Evolutionary conservation across 495 filamentous ascomycete genomes (phyloP).

Genomic region (Lophiostoma macrostomum): DNA sequence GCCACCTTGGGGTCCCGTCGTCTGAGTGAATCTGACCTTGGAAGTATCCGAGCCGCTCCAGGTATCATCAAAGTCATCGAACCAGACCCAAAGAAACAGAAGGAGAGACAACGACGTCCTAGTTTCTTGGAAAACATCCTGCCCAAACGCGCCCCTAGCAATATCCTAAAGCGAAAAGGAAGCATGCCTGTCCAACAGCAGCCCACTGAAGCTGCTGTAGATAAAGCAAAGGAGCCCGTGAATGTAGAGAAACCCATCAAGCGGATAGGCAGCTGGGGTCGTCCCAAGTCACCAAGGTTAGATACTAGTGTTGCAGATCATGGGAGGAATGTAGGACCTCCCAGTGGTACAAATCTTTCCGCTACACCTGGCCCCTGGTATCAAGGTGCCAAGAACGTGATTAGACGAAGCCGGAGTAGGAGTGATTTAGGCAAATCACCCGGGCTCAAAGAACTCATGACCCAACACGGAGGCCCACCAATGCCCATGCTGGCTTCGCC

Average conservation of each 20-base stretch:
- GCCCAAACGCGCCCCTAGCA: conserved; percentile 31
- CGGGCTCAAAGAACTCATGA: conserved; percentile 42
- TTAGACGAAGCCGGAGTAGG: conserved; percentile 66
- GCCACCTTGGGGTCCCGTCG: conserved; percentile 39
- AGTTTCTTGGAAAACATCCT: conserved; percentile 35
- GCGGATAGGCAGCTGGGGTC: conserved; percentile 34
- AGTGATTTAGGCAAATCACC: conserved; percentile 61
- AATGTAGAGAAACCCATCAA: conserved; percentile 28
- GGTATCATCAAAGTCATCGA: conserved; percentile 28
- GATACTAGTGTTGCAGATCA: conserved; percentile 31
- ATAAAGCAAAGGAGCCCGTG: conserved; percentile 18
- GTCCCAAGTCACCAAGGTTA: conserved; percentile 35
- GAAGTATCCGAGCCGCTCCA: conserved; percentile 29
- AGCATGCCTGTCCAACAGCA: conserved; percentile 24
- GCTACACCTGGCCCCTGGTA: conserved; percentile 45
- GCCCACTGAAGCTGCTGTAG: conserved; percentile 10
- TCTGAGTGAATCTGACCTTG: conserved; percentile 36
- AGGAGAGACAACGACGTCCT: conserved; percentile 31
- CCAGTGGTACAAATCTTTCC: conserved; percentile 48
- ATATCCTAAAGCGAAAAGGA: conserved; percentile 35
- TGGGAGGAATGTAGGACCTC: conserved; percentile 20
- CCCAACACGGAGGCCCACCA: conserved; percentile 57
- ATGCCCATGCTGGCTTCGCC: conserved; percentile 51
- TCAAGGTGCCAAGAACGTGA: conserved; percentile 46
- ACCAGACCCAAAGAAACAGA: conserved; percentile 19